Conservation (phyloP, 805 yeast genomes). For the Jamesozyma jinghongensis region DNA sequence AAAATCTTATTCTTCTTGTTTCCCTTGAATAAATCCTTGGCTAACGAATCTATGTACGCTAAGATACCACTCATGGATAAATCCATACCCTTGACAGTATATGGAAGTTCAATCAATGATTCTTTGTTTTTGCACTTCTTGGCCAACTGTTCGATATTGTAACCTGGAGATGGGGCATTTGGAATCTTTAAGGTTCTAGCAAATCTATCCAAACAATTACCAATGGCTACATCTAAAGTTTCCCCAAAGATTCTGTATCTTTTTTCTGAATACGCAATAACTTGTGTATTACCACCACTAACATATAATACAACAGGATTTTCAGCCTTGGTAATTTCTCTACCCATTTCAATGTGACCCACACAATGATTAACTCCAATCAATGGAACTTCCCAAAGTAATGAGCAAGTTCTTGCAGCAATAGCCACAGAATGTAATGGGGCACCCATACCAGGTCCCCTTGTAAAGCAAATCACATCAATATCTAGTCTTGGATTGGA, state of each 20-base stretch:
- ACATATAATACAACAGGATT: conserved; percentile 96
- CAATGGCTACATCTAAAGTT: conserved; percentile 94
- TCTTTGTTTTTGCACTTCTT: conserved; percentile 44
- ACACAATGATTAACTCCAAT: conserved; percentile 96
- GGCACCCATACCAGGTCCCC: conserved; percentile 99
- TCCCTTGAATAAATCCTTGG: conserved; percentile 52
- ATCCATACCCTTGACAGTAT: conserved; percentile 98
- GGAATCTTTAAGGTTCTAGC: conserved; percentile 85
- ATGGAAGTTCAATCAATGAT: conserved; percentile 65
- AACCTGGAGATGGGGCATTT: conserved; percentile 95
- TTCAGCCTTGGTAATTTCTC: conserved; percentile 96
- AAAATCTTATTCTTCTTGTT: conserved; percentile 34
- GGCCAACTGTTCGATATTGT: conserved; percentile 92
- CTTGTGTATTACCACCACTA: conserved; percentile 98
- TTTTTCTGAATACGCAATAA: conserved; percentile 91
- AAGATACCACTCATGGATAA: conserved; percentile 91
- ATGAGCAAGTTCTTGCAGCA: conserved; percentile 79
- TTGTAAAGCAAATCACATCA: conserved; percentile 86
- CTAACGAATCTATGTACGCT: conserved; percentile 74
- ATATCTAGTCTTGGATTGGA: conserved; percentile 38
- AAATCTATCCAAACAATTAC: conserved; percentile 92
- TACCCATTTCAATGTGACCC: conserved; percentile 98
- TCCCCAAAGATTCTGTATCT: conserved; percentile 98
- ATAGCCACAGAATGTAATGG: conserved; percentile 89
- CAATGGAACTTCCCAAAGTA: conserved; percentile 73